Base-by-base conservation (phyloP, 2,329 filamentous ascomycete genomes). In the Malbranchea cinnamomea region DNA sequence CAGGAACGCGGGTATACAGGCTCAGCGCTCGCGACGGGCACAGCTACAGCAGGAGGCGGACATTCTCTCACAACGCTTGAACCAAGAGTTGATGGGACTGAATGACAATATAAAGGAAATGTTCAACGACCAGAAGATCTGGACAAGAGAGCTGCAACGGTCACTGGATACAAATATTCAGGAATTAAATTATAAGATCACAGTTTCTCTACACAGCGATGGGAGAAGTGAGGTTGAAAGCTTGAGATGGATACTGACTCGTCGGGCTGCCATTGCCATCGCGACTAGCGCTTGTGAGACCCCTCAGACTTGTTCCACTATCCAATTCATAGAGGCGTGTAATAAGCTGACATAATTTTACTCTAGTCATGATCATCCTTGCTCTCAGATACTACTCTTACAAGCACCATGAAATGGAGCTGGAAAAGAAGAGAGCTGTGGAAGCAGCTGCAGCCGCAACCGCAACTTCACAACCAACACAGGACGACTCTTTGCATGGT, bases 71-170 rank as follows among this genome's bases (percentile, higher is more conserved):
- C 89, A 95, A 59, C 71, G 76, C 27, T 63, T 94, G 35, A 80
- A 74, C 19, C 85, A 94, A 54, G 85, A 95, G 50, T 65, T 85
- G 15, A 59, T 74, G 32, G 78, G 71, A 19, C 61, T 95, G 35
- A 89, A 82, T 44, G 87, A 98, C 49, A 82, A 85, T 32, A 67
- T 95, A n/a, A 83, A 85, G 50, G 87, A 83, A 34, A 78, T 94
- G 67, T 94, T 95, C 52, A 87, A 95, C 48, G 87, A 98, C 50
- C 73, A 91, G 24, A 89, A 87, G 52, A 92, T 95, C 80, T 71
- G 74, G 2, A 84, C 92, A 2, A 65, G 84, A 32, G 80, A 87
- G 53, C 81, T 94, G 52, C 84, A 94, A 56, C 76, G 84, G 48
- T 67, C 67, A 5, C 78, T 81, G 47, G 87, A 95, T 49, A 80